Percentiles rank a stretch among this genome's conserved stretches.
phyloP scores from a whole-genome alignment of 169 alveolate species.

The Cryptosporidium sp. region DNA sequence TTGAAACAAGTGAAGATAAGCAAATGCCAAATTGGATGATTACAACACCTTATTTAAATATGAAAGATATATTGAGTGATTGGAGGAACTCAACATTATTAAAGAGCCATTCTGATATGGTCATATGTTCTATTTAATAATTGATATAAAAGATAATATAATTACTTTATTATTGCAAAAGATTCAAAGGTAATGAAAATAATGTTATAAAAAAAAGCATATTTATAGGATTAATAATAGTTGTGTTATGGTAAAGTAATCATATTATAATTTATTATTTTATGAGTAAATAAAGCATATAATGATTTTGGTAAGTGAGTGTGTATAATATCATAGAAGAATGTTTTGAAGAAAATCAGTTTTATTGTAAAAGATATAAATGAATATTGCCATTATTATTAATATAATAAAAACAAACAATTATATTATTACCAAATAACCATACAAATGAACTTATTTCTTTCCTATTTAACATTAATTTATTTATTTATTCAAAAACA shows the following conservation, averaged over 20 bases:
- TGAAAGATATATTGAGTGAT: slow-evolving; percentile 63
- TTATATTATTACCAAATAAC: neutral
- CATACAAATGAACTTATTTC: neutral
- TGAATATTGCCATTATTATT: too few species aligned
- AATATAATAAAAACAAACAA: too few species aligned
- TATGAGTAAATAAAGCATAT: neutral
- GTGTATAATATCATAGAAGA: too few species aligned
- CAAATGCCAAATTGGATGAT: slow-evolving; percentile 41
- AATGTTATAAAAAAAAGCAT: too few species aligned
- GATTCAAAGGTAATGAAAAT: neutral
- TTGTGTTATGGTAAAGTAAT: too few species aligned
- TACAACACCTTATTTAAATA: slow-evolving; percentile 45
- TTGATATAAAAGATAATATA: neutral
- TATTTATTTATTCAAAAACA: too few species aligned
- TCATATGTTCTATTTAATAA: slow-evolving; percentile 38
- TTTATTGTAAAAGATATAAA: too few species aligned
- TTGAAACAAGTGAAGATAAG: slow-evolving; percentile 31
- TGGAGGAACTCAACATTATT: slow-evolving; percentile 64
- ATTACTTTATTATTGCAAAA: neutral
- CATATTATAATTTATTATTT: too few species aligned
- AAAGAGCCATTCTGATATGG: slow-evolving; percentile 54
- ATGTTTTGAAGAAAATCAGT: neutral
- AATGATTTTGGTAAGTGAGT: too few species aligned
- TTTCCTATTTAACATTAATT: too few species aligned
- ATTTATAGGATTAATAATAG: too few species aligned